phyloP scores from a whole-genome alignment of 148 eudicot species.

The Cornus kousa region DNA sequence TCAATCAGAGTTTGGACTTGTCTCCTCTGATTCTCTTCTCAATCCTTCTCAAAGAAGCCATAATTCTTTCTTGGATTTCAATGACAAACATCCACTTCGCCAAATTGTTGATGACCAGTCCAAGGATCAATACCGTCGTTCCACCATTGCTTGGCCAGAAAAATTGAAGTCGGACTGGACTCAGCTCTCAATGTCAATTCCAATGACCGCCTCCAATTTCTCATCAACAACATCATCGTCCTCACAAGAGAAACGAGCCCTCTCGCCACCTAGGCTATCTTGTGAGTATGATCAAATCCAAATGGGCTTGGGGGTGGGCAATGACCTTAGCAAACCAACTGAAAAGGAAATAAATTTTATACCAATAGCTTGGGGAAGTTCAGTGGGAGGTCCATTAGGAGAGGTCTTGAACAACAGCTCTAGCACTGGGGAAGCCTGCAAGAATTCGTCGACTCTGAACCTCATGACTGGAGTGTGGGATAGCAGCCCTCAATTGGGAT shows the following conservation, averaged over 20 bases:
- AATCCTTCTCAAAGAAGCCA: constrained; percentile 48
- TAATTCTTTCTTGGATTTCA: constrained; percentile 41
- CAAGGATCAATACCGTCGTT: constrained; percentile 43
- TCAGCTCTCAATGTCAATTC: constrained; percentile 83
- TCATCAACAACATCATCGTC: constrained; percentile 55
- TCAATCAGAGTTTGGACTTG: constrained; percentile 54
- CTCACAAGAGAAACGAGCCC: constrained; percentile 37
- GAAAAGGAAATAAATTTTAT: constrained; percentile 44
- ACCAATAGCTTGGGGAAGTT: constrained; percentile 59
- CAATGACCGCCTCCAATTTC: constrained; percentile 47
- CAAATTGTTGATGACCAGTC: constrained; percentile 52
- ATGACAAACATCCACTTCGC: constrained; percentile 34
- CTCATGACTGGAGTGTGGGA: constrained; percentile 36
- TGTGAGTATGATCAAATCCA: constrained; percentile 46
- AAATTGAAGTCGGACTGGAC: constrained; percentile 82
- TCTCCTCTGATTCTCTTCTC: constrained; percentile 56
- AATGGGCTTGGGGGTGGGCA: constrained; percentile 38
- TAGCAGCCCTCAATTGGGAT: constrained; percentile 49
- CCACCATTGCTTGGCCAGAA: constrained; percentile 49
- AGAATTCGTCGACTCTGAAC: constrained; percentile 18
- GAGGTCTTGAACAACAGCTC: constrained; percentile 61
- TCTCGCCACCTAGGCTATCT: constrained; percentile 46
- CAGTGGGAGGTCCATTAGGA: constrained; percentile 84
- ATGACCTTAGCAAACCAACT: constrained; percentile 22
- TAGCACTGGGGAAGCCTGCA: constrained; percentile 17